A percentile compares a stretch with the other conserved stretches of the same genome.
These are phyloP conservation scores for Fragilaria crotonensis DNA, from an alignment of 108 stramenopile genomes.

Conservation along the genomic window DNA sequence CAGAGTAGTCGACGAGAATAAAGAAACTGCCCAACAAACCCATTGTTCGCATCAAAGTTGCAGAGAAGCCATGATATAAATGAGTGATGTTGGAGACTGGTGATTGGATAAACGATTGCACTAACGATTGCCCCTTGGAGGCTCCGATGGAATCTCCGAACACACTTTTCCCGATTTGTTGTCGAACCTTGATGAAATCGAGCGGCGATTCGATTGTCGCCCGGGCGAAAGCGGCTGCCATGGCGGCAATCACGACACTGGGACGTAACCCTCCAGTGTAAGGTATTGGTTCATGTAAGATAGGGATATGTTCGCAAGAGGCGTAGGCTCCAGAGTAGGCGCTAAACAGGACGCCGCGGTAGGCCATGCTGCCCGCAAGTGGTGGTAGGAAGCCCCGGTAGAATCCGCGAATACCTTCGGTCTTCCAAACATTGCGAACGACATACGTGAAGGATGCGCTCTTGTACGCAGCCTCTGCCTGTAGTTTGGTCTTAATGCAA, in stretches of 20 bases:
- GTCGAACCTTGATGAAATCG: slow-evolving; percentile 27
- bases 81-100: slow-evolving; percentile 1
- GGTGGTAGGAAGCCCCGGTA: slow-evolving; percentile 18
- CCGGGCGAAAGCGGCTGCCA: slow-evolving; percentile 10
- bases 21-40: slow-evolving; percentile 20
- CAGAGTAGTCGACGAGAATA: slow-evolving; percentile 15
- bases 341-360: slow-evolving; percentile 12
- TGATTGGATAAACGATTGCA: background rate
- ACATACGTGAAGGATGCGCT: background rate
- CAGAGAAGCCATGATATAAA: slow-evolving; percentile 11
- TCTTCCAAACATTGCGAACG: background rate
- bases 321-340: slow-evolving; percentile 15
- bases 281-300: slow-evolving; percentile 6
- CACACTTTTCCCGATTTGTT: slow-evolving; percentile 11
- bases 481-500: slow-evolving; percentile 17
- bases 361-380: slow-evolving; percentile 15
- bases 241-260: slow-evolving; percentile 20
- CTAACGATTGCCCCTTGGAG: background rate
- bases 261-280: slow-evolving; percentile 16
- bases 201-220: slow-evolving; percentile 19
- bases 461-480: slow-evolving; percentile 1
- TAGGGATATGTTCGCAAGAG: slow-evolving; percentile 1
- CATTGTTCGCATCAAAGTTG: slow-evolving; percentile 14
- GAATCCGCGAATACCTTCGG: slow-evolving; percentile 6
- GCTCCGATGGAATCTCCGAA: background rate